Conservation (phyloP, 1,284 basidiomycete genomes). For the Moniliella sp. region DNA sequence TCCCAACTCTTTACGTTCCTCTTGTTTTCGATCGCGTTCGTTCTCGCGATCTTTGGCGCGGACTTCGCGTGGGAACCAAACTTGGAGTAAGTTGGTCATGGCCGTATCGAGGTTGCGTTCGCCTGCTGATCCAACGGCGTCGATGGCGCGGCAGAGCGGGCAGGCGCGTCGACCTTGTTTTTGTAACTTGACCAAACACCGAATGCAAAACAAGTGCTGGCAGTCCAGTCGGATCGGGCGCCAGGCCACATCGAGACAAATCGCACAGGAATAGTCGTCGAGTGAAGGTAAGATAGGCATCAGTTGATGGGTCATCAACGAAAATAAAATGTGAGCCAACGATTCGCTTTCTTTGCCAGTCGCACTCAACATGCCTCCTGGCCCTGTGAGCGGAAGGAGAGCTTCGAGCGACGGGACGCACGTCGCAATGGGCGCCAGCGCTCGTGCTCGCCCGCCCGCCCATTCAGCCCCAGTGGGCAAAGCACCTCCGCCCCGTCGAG, state of each 20-base stretch:
- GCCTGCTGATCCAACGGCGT: no score
- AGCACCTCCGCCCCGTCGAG: no score
- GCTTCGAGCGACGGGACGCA: slow-evolving; percentile 21
- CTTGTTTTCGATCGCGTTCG: slow-evolving; percentile 51
- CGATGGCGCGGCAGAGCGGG: slow-evolving; percentile 55
- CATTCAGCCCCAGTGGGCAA: no score
- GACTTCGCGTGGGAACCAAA: slow-evolving; percentile 77
- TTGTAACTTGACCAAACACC: slow-evolving; percentile 86
- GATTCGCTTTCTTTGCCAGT: slow-evolving; percentile 20
- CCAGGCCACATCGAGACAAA: slow-evolving; percentile 36
- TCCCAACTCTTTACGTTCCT: slow-evolving; percentile 49
- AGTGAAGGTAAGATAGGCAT: slow-evolving; percentile 62
- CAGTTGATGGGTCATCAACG: slow-evolving; percentile 59
- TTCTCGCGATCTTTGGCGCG: slow-evolving; percentile 55
- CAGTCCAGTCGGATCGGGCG: slow-evolving; percentile 52
- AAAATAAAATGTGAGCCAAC: slow-evolving; percentile 61
- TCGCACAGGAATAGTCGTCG: slow-evolving; percentile 45
- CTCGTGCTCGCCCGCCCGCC: not conserved
- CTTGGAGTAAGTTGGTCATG: slow-evolving; percentile 61
- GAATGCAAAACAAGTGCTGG: slow-evolving; percentile 70
- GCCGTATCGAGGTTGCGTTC: slow-evolving; percentile 56
- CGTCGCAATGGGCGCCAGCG: no score
- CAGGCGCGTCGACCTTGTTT: slow-evolving; percentile 54
- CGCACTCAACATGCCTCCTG: no score
- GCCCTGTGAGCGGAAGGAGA: slow-evolving; percentile 14